A percentile compares a stretch with the other conserved stretches of the same genome.
phyloP scores from a whole-genome alignment of 1,139 yeast species.

The Zhuliangozyma blackwelliae region DNA sequence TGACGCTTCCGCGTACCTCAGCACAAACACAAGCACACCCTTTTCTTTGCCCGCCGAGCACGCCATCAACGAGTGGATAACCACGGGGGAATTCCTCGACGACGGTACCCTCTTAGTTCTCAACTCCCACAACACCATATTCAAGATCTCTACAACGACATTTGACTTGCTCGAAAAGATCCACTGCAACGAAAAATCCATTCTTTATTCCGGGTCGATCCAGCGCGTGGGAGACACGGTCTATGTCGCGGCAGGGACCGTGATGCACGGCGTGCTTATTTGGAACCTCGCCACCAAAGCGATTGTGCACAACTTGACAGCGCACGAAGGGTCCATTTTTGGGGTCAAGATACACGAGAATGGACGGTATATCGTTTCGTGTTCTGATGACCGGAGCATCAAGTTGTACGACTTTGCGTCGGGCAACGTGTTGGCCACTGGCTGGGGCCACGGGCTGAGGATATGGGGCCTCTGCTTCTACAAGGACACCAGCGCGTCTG shows the following conservation, averaged over 20 bases:
- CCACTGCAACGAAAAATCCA: constrained; percentile 69
- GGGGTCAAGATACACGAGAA: constrained; percentile 61
- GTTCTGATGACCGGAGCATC: constrained; percentile 92
- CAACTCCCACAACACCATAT: constrained; percentile 77
- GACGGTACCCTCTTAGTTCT: constrained; percentile 44
- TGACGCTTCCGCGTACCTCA: constrained; percentile 4
- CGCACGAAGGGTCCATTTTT: constrained; percentile 90
- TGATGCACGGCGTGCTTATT: constrained; percentile 77
- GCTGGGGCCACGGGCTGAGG: constrained; percentile 97
- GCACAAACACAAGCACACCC: background rate
- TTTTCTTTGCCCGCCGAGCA: constrained; percentile 29
- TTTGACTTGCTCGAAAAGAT: constrained; percentile 33
- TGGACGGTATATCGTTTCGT: constrained; percentile 61
- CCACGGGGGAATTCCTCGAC: constrained; percentile 48
- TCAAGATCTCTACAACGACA: constrained; percentile 35
- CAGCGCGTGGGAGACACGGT: constrained; percentile 34
- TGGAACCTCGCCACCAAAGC: constrained; percentile 57
- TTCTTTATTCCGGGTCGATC: constrained; percentile 82
- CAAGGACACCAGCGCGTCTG: too few relatives aligned
- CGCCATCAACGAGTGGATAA: constrained; percentile 74
- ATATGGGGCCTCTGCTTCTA: constrained; percentile 79
- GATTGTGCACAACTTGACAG: constrained; percentile 53
- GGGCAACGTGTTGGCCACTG: constrained; percentile 63
- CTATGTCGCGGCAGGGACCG: constrained; percentile 83
- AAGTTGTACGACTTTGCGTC: constrained; percentile 61